These are phyloP conservation scores for Botrytis tulipae DNA, from an alignment of 2,329 filamentous ascomycete genomes.

Conservation along the genomic window DNA sequence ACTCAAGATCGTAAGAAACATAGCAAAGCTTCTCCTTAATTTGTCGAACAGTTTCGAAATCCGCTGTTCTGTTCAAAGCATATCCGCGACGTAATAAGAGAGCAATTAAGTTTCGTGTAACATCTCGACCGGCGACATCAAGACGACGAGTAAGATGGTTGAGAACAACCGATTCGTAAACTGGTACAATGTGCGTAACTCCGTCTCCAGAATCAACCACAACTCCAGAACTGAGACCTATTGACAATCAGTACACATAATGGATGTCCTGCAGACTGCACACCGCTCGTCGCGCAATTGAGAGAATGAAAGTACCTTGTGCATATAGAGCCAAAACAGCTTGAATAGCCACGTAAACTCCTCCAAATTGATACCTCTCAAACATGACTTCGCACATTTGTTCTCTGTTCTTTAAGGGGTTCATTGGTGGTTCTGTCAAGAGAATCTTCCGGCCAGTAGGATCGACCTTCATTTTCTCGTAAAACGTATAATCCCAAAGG, in stretches of 20 bases:
- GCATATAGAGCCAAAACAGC: slow-evolving; percentile 94
- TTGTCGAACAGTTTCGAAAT: slow-evolving; percentile 97
- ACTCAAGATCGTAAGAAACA: slow-evolving; percentile 94
- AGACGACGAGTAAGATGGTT: slow-evolving; percentile 93
- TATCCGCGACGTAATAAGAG: slow-evolving; percentile 92
- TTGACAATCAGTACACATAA: slow-evolving; percentile 14
- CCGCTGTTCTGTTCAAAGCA: slow-evolving; percentile 94
- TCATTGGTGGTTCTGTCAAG: slow-evolving; percentile 95
- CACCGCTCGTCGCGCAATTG: background rate
- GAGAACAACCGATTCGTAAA: slow-evolving; percentile 96
- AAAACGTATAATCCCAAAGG: slow-evolving; percentile 98
- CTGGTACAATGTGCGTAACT: slow-evolving; percentile 97
- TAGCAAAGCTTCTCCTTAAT: slow-evolving; percentile 99
- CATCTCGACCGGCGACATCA: slow-evolving; percentile 93
- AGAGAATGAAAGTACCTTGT: slow-evolving; percentile 62
- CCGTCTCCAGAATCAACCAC: slow-evolving; percentile 98
- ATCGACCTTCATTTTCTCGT: slow-evolving; percentile 93
- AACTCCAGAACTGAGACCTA: slow-evolving; percentile 86
- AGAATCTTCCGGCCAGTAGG: slow-evolving; percentile 92
- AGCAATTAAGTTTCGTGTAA: slow-evolving; percentile 97
- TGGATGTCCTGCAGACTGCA: slow-evolving; percentile 18
- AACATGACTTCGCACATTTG: slow-evolving; percentile 99
- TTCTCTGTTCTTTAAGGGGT: slow-evolving; percentile 93
- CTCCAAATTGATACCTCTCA: slow-evolving; percentile 92
- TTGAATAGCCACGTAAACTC: slow-evolving; percentile 97